Conservation (phyloP, 768 basidiomycete species). For the Mycena crocata region DNA sequence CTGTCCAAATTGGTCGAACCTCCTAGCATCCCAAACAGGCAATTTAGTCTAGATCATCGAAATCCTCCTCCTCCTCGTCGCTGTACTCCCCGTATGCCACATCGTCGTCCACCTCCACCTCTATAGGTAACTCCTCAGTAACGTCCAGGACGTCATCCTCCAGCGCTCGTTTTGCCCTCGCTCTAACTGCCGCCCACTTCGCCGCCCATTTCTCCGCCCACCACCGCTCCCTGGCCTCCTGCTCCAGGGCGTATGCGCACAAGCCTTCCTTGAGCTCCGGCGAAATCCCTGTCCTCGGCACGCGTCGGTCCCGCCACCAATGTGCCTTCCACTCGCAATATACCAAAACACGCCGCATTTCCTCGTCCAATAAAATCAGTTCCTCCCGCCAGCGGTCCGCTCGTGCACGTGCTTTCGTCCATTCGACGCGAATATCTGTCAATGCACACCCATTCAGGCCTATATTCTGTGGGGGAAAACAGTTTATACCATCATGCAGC, state of each 20-base stretch:
- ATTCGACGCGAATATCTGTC: too few species aligned
- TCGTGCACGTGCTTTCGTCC: not conserved
- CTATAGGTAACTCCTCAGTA: not conserved
- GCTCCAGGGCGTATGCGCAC: not conserved
- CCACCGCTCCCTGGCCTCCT: not conserved
- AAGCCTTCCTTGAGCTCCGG: not conserved
- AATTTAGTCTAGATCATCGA: not conserved
- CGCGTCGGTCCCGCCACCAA: not conserved
- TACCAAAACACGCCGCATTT: not conserved
- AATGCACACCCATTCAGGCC: too few species aligned
- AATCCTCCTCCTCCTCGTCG: not conserved
- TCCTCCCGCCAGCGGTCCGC: not conserved
- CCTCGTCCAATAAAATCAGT: not conserved
- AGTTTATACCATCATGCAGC: constrained; percentile 10
- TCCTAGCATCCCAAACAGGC: too few species aligned
- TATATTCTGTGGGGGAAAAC: too few species aligned
- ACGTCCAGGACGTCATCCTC: not conserved
- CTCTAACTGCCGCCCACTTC: not conserved
- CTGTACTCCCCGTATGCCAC: constrained; percentile 1
- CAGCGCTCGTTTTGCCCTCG: too few species aligned
- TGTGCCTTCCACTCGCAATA: not conserved
- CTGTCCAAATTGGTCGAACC: too few species aligned
- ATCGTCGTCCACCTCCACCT: constrained; percentile 1
- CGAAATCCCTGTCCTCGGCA: not conserved
- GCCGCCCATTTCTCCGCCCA: not conserved